phyloP scores from a whole-genome alignment of 805 yeast genomes.

The Candida boleticola region DNA sequence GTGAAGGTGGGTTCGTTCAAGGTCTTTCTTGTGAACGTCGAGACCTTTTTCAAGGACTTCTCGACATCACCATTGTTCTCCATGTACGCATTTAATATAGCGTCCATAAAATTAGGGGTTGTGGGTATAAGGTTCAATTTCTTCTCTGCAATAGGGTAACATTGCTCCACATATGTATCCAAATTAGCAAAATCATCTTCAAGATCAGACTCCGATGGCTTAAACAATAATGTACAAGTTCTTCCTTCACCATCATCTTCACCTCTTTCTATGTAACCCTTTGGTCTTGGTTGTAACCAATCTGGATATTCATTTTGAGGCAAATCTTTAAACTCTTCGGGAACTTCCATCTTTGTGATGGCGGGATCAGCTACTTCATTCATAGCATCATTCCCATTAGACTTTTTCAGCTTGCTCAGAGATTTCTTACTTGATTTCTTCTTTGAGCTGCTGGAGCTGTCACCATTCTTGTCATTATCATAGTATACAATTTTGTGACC shows the following conservation, averaged over 20 bases:
- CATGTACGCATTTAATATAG: conserved; percentile 56
- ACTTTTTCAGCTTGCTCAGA: conserved; percentile 13
- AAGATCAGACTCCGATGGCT: conserved; percentile 34
- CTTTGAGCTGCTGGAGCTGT: conserved; percentile 9
- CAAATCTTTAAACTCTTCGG: conserved; percentile 42
- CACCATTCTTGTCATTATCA: conserved; percentile 28
- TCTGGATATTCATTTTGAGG: conserved; percentile 54
- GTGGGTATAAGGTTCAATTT: conserved; percentile 52
- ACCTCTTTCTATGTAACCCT: conserved; percentile 84
- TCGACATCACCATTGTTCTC: conserved; percentile 49
- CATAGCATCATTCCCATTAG: conserved; percentile 3
- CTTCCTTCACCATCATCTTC: conserved; percentile 51
- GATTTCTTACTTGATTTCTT: conserved; percentile 14
- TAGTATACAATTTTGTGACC: conserved; percentile 67
- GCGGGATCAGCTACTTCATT: conserved; percentile 16
- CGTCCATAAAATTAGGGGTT: conserved; percentile 83
- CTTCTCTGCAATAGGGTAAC: conserved; percentile 54
- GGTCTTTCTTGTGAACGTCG: conserved; percentile 50
- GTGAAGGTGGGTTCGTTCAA: conserved; percentile 78
- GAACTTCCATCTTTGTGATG: conserved; percentile 37
- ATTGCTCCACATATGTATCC: conserved; percentile 53
- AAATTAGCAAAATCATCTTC: conserved; percentile 31
- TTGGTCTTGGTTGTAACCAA: conserved; percentile 78
- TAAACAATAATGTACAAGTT: conserved; percentile 71
- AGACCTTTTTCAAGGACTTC: conserved; percentile 46